These are phyloP conservation scores for Phytophthora tentaculata DNA, from an alignment of 352 stramenopile species.

Conservation along the genomic window DNA sequence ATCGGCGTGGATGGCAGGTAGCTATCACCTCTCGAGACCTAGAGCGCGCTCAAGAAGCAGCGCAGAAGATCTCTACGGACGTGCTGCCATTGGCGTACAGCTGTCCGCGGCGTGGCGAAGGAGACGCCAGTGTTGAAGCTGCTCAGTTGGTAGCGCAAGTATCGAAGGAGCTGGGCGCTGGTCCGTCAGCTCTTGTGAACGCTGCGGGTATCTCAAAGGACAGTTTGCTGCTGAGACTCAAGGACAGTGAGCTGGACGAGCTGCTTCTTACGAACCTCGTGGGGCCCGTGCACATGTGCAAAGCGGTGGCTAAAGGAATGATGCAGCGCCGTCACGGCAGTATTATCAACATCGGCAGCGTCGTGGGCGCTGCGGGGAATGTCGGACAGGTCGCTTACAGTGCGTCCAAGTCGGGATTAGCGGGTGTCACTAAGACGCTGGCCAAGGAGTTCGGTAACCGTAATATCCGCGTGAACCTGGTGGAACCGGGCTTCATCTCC, in stretches of 20 bases:
- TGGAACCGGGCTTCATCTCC: slow-evolving; percentile 86
- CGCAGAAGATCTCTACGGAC: slow-evolving; percentile 43
- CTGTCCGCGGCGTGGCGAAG: slow-evolving; percentile 42
- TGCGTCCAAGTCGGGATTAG: slow-evolving; percentile 79
- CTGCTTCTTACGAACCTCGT: slow-evolving; percentile 81
- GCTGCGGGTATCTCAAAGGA: slow-evolving; percentile 75
- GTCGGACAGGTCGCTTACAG: slow-evolving; percentile 84
- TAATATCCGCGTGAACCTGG: slow-evolving; percentile 89
- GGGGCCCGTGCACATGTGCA: slow-evolving; percentile 73
- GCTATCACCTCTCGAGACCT: slow-evolving; percentile 76
- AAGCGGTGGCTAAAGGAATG: slow-evolving; percentile 80
- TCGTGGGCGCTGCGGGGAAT: slow-evolving; percentile 80
- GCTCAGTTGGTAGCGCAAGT: slow-evolving; percentile 54
- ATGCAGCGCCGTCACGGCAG: slow-evolving; percentile 70
- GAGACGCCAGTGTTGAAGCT: slow-evolving; percentile 32
- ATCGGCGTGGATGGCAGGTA: slow-evolving; percentile 68
- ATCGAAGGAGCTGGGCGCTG: slow-evolving; percentile 36
- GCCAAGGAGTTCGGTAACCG: slow-evolving; percentile 85
- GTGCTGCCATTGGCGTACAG: slow-evolving; percentile 70
- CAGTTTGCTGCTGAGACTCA: slow-evolving; percentile 71
- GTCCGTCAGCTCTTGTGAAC: slow-evolving; percentile 74
- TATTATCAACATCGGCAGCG: slow-evolving; percentile 88
- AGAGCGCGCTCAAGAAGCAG: slow-evolving; percentile 57
- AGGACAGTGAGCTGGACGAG: slow-evolving; percentile 66
- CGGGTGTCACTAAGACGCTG: slow-evolving; percentile 79